Evolutionary conservation across 2,329 filamentous ascomycete species (phyloP).

Genomic region (Graphiopsis chlorocephala): DNA sequence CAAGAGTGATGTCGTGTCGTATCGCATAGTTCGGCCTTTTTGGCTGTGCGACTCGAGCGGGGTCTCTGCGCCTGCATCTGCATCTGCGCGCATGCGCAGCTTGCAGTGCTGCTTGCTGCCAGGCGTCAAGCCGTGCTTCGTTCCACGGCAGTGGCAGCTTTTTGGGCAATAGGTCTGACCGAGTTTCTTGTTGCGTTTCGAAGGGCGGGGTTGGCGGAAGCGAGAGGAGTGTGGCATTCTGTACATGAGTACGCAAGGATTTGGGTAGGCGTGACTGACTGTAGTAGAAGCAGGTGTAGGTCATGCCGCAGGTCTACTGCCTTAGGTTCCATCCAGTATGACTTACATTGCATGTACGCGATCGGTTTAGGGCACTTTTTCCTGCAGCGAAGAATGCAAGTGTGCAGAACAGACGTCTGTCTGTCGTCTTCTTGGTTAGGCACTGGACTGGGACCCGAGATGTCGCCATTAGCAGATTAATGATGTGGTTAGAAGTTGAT

Average conservation of each 20-base stretch:
- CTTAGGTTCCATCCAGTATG: not conserved
- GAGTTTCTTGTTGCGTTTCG: constrained; percentile 6
- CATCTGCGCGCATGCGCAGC: not conserved
- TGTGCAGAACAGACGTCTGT: not conserved
- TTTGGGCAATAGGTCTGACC: not conserved
- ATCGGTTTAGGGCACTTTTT: not conserved
- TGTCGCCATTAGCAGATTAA: not conserved
- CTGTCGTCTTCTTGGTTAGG: not conserved
- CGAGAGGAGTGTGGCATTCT: not conserved
- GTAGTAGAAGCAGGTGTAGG: not conserved
- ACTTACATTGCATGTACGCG: constrained; percentile 1
- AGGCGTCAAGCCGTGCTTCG: constrained; percentile 16
- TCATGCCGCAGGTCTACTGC: constrained; percentile 1
- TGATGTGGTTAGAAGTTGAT: not conserved
- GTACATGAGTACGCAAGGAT: not conserved
- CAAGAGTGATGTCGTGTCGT: not conserved
- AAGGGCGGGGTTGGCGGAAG: not conserved
- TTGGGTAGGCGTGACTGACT: not conserved
- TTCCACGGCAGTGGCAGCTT: not conserved
- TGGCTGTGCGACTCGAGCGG: constrained; percentile 6
- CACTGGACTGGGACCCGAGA: not conserved
- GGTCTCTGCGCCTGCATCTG: not conserved
- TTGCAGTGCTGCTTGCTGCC: not conserved
- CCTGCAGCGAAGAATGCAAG: not conserved
- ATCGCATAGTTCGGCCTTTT: not conserved